Evolutionary conservation across 768 basidiomycete genomes (phyloP), one percentile per base, ranked within the genome.

Genomic region (Xerocomellus dryophilus): DNA sequence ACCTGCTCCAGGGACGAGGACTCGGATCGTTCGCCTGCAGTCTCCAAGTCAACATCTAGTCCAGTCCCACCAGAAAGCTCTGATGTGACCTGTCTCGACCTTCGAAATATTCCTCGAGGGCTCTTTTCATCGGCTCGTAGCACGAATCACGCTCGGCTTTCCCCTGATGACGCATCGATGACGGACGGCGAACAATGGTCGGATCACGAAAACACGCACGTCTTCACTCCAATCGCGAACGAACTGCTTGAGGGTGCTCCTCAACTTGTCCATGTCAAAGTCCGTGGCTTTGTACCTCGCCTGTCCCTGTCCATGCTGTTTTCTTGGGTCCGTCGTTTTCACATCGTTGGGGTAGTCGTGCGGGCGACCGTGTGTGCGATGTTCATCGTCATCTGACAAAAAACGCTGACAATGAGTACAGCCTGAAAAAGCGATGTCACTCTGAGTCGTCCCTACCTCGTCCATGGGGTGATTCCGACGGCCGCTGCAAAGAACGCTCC

Each of bases 201-300:
- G 11, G 29, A 43, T 29, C 36, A 52, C 18, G 17, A 11, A 21
- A 56, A 53, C 2, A 61, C 72, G 41, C 38, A 93, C 91, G 76
- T 92, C 87, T 58, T 77, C 80, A 55, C 88, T 90, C 94, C 95
- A 98, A 65, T 98, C 94, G 12, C 94, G 80, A 10, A 93, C 93
- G 47, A 96, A 87, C 62, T 96, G 93, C 65, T 96, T 92, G 36
- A 98, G 71, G 0, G 94, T 96, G 64, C 92, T 94, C 53, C 93
- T 75, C 38, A 98, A 74, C 66, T 96, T 95, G 66, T 97, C 93
- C 84, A 90, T 88, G 61, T 93, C 88, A 56, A 81, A 81, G 35
- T 91, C 88, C 0, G 80, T 83, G 1, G 84, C 80, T 53, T 73
- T 77, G 59, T 78, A 78, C 45, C 40, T 70, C 63, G 43, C 54